These are phyloP conservation scores for Candida vaughaniae DNA, from an alignment of 805 yeast species.

Conservation along the genomic window DNA sequence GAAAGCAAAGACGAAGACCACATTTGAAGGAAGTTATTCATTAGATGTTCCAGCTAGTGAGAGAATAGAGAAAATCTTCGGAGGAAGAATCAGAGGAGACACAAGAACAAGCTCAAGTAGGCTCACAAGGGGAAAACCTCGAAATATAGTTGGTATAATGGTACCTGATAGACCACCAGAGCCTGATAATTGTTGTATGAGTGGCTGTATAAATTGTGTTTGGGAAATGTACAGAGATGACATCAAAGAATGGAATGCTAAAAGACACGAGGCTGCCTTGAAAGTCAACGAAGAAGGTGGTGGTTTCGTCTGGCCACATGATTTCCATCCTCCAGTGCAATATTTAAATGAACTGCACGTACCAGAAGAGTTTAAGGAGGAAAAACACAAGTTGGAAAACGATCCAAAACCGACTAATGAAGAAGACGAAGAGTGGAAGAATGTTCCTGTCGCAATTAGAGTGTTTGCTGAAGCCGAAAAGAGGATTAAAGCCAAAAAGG, in stretches of 20 bases:
- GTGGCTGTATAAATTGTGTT: conserved; percentile 95
- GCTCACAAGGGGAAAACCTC: conserved; percentile 34
- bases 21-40: conserved; percentile 33
- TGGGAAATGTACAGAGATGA: conserved; percentile 95
- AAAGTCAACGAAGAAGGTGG: conserved; percentile 25
- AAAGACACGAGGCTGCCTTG: conserved; percentile 57
- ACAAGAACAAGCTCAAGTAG: conserved; percentile 41
- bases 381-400: conserved; percentile 4
- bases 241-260: conserved; percentile 71
- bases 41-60: conserved; percentile 42
- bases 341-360: conserved; percentile 30
- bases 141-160: conserved; percentile 53
- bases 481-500: conserved; percentile 42
- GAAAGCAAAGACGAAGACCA: conserved; percentile 19
- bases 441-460: conserved; percentile 71
- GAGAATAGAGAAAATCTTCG: conserved; percentile 51
- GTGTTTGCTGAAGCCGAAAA: conserved; percentile 86
- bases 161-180: conserved; percentile 86
- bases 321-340: conserved; percentile 41
- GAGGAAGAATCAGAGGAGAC: conserved; percentile 56
- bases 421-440: conserved; percentile 29
- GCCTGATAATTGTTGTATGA: conserved; percentile 97
- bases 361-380: conserved; percentile 29
- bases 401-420: conserved; percentile 11
- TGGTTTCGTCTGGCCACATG: conserved; percentile 46